Conservation (phyloP, 148 eudicot genomes). For the Gaultheria prostrata region DNA sequence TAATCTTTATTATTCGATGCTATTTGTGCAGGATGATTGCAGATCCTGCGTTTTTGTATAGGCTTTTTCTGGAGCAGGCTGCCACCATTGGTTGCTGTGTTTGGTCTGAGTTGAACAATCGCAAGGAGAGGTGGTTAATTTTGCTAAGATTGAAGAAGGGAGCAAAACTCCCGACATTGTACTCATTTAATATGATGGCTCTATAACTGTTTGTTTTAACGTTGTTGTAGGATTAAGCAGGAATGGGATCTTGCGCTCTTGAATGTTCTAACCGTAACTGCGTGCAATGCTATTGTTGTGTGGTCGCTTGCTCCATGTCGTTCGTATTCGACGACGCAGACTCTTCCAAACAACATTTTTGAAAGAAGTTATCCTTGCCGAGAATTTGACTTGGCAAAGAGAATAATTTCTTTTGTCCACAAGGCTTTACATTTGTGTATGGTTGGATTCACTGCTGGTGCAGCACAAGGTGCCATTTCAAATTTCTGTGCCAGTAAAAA, state of each 20-base stretch:
- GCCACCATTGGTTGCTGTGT: conserved; percentile 74
- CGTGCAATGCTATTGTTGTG: conserved; percentile 86
- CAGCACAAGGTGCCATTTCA: conserved; percentile 76
- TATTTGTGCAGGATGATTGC: conserved; percentile 79
- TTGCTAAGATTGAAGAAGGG: background rate
- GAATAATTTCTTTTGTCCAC: conserved; percentile 82
- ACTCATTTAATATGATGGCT: background rate
- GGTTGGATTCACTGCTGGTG: conserved; percentile 82
- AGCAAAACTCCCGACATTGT: background rate
- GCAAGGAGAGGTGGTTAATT: conserved; percentile 66
- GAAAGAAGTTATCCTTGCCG: conserved; percentile 81
- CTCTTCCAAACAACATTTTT: conserved; percentile 87
- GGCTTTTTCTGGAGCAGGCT: conserved; percentile 79
- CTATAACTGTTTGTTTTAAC: background rate
- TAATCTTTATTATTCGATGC: conserved; percentile 4
- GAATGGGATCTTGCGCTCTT: conserved; percentile 97
- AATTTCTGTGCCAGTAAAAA: conserved; percentile 68
- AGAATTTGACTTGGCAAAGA: conserved; percentile 85
- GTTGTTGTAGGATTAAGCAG: conserved; percentile 69
- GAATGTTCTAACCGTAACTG: conserved; percentile 83
- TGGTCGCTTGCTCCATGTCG: conserved; percentile 98
- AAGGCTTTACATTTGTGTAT: conserved; percentile 90
- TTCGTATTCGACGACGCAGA: conserved; percentile 75
- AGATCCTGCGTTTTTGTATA: conserved; percentile 82
- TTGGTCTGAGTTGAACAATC: conserved; percentile 77